These are phyloP conservation scores for Phytopythium sindhum DNA, from an alignment of 352 stramenopile genomes.

Conservation along the genomic window DNA sequence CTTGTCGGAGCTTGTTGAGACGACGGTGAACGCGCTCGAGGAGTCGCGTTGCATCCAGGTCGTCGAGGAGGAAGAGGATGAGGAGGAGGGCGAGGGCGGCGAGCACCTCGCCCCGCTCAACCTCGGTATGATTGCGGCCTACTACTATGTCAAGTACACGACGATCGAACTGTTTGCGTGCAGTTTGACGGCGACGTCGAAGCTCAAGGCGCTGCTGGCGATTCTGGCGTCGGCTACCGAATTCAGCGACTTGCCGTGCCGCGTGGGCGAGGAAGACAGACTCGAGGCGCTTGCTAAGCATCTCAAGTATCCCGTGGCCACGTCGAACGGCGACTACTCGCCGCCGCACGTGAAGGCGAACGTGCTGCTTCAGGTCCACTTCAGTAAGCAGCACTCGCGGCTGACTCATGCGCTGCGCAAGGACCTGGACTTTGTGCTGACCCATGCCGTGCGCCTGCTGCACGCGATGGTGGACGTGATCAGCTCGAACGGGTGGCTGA, in stretches of 20 bases:
- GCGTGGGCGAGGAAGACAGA: constrained; percentile 92
- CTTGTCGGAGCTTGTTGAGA: constrained; percentile 98
- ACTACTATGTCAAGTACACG: constrained; percentile 99
- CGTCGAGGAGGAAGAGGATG: constrained; percentile 82
- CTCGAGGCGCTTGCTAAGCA: constrained; percentile 93
- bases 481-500: constrained; percentile 98
- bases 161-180: constrained; percentile 99
- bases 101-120: constrained; percentile 95
- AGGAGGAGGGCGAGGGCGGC: constrained; percentile 80
- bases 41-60: constrained; percentile 96
- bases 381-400: constrained; percentile 89
- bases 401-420: constrained; percentile 90
- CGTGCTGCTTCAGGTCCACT: constrained; percentile 97
- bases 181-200: constrained; percentile 95
- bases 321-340: constrained; percentile 80
- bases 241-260: constrained; percentile 93
- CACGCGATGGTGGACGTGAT: constrained; percentile 99
- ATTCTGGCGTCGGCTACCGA: constrained; percentile 97
- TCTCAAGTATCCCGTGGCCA: constrained; percentile 89
- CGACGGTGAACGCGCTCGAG: constrained; percentile 94
- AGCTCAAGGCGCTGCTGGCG: constrained; percentile 95
- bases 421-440: constrained; percentile 92
- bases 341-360: constrained; percentile 96
- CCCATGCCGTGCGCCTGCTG: constrained; percentile 91
- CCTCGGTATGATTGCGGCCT: constrained; percentile 99